Base-by-base conservation (phyloP, 1,284 basidiomycete genomes). In the Apiotrichum montevideense region DNA sequence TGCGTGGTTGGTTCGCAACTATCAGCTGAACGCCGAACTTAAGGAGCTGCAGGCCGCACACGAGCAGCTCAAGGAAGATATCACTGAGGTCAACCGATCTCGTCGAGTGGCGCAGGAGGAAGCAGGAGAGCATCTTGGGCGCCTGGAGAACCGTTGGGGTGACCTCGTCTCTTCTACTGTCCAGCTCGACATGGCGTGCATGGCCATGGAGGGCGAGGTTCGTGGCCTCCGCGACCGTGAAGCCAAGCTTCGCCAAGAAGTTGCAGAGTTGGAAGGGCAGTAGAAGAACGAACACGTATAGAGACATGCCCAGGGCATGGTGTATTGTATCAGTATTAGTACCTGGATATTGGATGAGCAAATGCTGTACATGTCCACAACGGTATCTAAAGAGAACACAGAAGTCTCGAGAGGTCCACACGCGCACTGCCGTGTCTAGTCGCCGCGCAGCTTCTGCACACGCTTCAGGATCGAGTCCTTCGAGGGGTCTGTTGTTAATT, bases 391-490 rank as follows among this genome's bases (percentile, higher is more conserved):
- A 35, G 37, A 42, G n/a, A 9, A 21, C 21, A 32, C 6, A 51
- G 5, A 29, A 10, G 4, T 9, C 13, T 21, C 29, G 33, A 46
- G 34, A 4, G 2, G 46, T 7, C 21, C 7, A 14, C 4, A n/a
- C 6, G 11, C 95, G 40, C 77, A 98, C 98, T 9, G 87, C 85
- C 5, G 42, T 44, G 33, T 46, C 63, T 69, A 80, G 78, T 96
- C 93, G 69, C 93, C 94, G 70, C 92, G 89, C 35, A 97, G 82
- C 78, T 91, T 99, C 82, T 97, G 92, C 7, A 99, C 96, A 48
- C 96, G 86, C 77, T 97, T 98, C 68, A 99, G 81, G 39, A 99
- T 85, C 2, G 91, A 96, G 75, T 99, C 96, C 77, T 98, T 98
- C 9, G 87, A 85, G 6, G 96, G 96, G 78, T 99, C 94, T 97